Evolutionary conservation across 2,329 filamentous ascomycete species (phyloP).

Genomic region (Seiridium cupressi): DNA sequence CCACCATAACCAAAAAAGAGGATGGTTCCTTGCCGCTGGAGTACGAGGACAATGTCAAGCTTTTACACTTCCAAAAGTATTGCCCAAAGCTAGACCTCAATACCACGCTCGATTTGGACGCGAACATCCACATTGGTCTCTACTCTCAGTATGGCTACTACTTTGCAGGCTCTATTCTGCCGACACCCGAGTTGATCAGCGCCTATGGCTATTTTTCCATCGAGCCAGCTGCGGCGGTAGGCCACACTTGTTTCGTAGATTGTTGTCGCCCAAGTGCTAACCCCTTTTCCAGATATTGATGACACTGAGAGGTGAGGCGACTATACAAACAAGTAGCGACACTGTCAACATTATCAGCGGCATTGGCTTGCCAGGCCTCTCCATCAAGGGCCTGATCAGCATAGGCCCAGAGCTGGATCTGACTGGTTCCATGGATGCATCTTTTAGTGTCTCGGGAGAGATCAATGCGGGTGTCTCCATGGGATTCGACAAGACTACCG

Average conservation of each 20-base stretch:
- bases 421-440: constrained; percentile 2
- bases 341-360: not conserved
- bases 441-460: not conserved
- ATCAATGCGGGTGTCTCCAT: not conserved
- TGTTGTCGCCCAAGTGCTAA: not conserved
- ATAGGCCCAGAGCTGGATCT: not conserved
- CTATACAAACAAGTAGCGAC: not conserved
- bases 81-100: not conserved
- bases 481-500: not conserved
- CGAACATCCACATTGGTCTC: not conserved
- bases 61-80: not conserved
- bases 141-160: not conserved
- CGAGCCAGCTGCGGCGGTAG: not conserved
- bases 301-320: not conserved
- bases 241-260: not conserved
- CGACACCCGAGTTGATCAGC: not conserved
- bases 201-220: not conserved
- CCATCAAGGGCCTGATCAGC: not conserved
- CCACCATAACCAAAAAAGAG: not conserved
- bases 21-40: not conserved
- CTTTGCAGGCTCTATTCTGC: not conserved
- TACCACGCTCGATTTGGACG: not conserved
- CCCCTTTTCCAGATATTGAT: not conserved
- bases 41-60: not conserved
- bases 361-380: not conserved